Evolutionary conservation across 441 rosid species (phyloP).

Genomic region (Biscutella laevigata): DNA sequence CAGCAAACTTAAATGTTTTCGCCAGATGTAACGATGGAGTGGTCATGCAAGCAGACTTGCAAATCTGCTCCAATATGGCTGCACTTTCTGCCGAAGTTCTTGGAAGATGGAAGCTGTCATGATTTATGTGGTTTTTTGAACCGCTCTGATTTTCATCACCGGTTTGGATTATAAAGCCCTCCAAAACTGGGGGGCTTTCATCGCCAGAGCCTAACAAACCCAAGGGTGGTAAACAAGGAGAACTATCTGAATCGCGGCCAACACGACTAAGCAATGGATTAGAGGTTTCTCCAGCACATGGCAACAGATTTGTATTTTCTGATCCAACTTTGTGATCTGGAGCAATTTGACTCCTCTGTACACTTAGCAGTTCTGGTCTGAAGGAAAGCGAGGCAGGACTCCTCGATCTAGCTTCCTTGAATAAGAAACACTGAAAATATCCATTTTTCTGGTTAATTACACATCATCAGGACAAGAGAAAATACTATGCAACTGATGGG

Average conservation of each 20-base stretch:
- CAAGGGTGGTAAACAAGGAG: slow-evolving; percentile 26
- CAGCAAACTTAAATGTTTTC: slow-evolving; percentile 31
- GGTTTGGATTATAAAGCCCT: slow-evolving; percentile 52
- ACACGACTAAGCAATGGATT: slow-evolving; percentile 21
- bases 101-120: slow-evolving; percentile 44
- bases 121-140: slow-evolving; percentile 29
- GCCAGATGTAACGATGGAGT: slow-evolving; percentile 55
- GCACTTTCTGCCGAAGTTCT: slow-evolving; percentile 44
- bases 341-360: slow-evolving; percentile 26
- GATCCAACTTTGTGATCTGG: slow-evolving; percentile 24
- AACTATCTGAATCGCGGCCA: slow-evolving; percentile 26
- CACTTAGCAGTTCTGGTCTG: slow-evolving; percentile 26
- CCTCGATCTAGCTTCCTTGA: slow-evolving; percentile 33
- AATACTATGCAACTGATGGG: not conserved
- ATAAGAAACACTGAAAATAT: slow-evolving; percentile 26
- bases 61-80: slow-evolving; percentile 51
- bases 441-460: slow-evolving; percentile 7
- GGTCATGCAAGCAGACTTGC: slow-evolving; percentile 50
- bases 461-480: slow-evolving; percentile 4
- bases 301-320: slow-evolving; percentile 26
- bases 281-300: slow-evolving; percentile 27
- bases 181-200: slow-evolving; percentile 48
- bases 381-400: slow-evolving; percentile 23
- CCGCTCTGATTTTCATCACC: slow-evolving; percentile 30
- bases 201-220: slow-evolving; percentile 25